Evolutionary conservation across 2,329 filamentous ascomycete genomes (phyloP).

Genomic region (Fusarium sacchari): DNA sequence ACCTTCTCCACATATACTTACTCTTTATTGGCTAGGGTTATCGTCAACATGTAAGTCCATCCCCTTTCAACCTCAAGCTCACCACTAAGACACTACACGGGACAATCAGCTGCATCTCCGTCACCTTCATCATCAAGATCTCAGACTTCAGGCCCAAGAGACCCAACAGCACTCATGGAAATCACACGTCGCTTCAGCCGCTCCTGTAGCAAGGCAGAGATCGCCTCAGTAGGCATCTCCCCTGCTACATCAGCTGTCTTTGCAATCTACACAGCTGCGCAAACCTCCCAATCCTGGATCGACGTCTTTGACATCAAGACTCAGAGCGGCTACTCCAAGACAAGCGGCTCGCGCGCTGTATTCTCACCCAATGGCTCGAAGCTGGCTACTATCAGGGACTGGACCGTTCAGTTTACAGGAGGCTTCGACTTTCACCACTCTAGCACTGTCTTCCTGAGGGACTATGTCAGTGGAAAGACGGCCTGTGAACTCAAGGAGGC

Average conservation of each 20-base stretch:
- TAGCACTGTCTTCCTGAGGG: conserved; percentile 46
- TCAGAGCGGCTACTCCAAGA: conserved; percentile 45
- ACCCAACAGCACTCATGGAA: conserved; percentile 17
- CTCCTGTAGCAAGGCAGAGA: conserved; percentile 45
- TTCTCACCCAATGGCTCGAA: conserved; percentile 38
- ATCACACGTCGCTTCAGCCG: conserved; percentile 45
- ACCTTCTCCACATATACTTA: not conserved
- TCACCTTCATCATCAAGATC: not conserved
- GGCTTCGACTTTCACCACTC: conserved; percentile 47
- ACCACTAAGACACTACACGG: conserved; percentile 24
- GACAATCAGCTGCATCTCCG: conserved; percentile 20
- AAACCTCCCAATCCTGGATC: conserved; percentile 49
- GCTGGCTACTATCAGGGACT: conserved; percentile 47
- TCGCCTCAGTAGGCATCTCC: conserved; percentile 47
- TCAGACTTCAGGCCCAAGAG: not conserved
- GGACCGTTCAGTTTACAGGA: conserved; percentile 44
- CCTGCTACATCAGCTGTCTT: conserved; percentile 41
- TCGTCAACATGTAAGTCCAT: conserved; percentile 33
- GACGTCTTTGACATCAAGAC: conserved; percentile 48
- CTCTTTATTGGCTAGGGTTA: not conserved
- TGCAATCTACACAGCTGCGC: conserved; percentile 45
- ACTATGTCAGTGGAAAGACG: conserved; percentile 47
- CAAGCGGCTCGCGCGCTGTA: conserved; percentile 46
- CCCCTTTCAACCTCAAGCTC: not conserved
- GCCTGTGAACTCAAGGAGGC: conserved; percentile 47